These are phyloP conservation scores for Lodderomyces theae DNA, from an alignment of 1,139 yeast species.

Conservation along the genomic window DNA sequence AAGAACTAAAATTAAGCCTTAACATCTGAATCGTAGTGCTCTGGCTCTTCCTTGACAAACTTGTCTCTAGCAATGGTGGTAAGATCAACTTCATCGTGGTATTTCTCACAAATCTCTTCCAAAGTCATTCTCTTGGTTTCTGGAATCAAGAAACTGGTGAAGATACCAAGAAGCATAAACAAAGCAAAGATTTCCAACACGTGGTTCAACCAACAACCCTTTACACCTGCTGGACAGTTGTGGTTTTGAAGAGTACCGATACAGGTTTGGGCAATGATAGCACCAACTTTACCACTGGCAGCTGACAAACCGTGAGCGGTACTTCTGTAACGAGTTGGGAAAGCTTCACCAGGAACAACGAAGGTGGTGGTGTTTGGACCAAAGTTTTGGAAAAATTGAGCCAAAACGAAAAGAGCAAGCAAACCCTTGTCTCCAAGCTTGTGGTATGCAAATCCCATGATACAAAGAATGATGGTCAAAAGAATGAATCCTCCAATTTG, in stretches of 20 bases:
- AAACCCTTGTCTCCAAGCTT: slow-evolving; percentile 58
- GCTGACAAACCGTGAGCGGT: slow-evolving; percentile 98
- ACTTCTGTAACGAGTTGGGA: slow-evolving; percentile 97
- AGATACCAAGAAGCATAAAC: slow-evolving; percentile 79
- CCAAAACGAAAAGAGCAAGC: slow-evolving; percentile 69
- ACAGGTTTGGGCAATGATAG: slow-evolving; percentile 90
- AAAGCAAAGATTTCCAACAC: slow-evolving; percentile 91
- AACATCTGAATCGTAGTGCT: slow-evolving; percentile 18
- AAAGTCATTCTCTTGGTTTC: slow-evolving; percentile 89
- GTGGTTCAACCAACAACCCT: slow-evolving; percentile 74
- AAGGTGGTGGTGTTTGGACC: slow-evolving; percentile 97
- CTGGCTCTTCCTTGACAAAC: slow-evolving; percentile 22
- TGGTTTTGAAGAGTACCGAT: slow-evolving; percentile 81
- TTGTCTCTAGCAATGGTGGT: slow-evolving; percentile 40
- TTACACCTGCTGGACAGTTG: slow-evolving; percentile 58
- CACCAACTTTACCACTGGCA: slow-evolving; percentile 94
- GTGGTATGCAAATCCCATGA: slow-evolving; percentile 78
- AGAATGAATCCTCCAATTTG: slow-evolving; percentile 72
- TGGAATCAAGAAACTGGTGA: slow-evolving; percentile 66
- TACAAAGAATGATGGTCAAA: slow-evolving; percentile 65
- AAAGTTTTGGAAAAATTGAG: slow-evolving; percentile 84
- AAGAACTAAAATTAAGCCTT: background rate
- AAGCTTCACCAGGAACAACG: slow-evolving; percentile 92
- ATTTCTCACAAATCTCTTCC: slow-evolving; percentile 73
- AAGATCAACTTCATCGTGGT: slow-evolving; percentile 71